Base-by-base conservation (phyloP, 345 rosid genomes). In the Camelina laxa region DNA sequence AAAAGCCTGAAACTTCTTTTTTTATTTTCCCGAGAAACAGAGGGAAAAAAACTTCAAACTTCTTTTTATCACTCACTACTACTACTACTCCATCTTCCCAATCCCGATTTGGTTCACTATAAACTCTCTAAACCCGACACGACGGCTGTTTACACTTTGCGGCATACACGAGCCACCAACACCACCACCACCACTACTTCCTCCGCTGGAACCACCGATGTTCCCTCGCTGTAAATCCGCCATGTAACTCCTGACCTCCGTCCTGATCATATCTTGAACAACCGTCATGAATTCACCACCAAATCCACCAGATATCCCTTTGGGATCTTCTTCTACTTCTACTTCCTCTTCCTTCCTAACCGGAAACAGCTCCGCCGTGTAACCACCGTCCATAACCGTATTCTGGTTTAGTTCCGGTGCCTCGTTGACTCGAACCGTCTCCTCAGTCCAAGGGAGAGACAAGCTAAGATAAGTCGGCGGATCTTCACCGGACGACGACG, bases 201-300 rank as follows among this genome's bases (percentile, higher is more conserved):
- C 79, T 6, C 72, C 79, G 9, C 65, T 76, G 6, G 69, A 76
- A 11, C 80, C 75, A 9, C 79, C 80, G 35, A 76, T 68, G 61
- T 68, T 54, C 60, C 85, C 84, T 72, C 69, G 67, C 73, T 86
- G 94, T 74, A 83, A 72, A 68, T 79, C 85, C 66, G 76, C 80
- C 97, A 94, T 88, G 77, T 89, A 94, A 60, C 75, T 88, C 81
- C 88, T 88, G 78, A 94, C 97, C 76, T 94, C 98, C 66, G 63
- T 82, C 77, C 79, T 91, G 66, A 94, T 85, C 97, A 94, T 94
- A 53, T 94, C 98, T n/a, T 94, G 96, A 84, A 94, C 81, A 81
- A 88, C 91, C 71, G 81, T 82, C 88, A 88, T 84, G 42, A 94
- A 86, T 60, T 94, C 97, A 16, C 83, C 72, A 31, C 83, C 84